Evolutionary conservation across 1,139 yeast species (phyloP).

Genomic region (Pichia sp.): DNA sequence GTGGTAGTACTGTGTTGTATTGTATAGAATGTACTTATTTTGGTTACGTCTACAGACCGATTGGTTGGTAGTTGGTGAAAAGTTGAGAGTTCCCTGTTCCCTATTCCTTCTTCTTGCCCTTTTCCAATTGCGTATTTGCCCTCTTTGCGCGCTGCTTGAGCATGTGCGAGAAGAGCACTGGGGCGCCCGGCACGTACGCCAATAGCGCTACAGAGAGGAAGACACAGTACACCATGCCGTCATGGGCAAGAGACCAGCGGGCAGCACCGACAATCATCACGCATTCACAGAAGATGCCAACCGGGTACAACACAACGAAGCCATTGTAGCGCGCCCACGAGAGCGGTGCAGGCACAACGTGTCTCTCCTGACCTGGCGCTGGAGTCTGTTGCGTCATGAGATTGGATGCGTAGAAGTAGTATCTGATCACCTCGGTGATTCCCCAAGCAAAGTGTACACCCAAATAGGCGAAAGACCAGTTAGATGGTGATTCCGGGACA

Average conservation of each 20-base stretch:
- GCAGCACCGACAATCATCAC: constrained; percentile 47
- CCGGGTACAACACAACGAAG: constrained; percentile 77
- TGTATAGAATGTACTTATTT: too few relatives aligned
- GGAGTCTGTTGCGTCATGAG: constrained; percentile 28
- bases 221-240: constrained; percentile 10
- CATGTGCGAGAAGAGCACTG: constrained; percentile 82
- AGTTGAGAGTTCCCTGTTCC: not conserved
- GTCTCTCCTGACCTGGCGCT: constrained; percentile 11
- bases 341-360: constrained; percentile 50
- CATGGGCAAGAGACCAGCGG: constrained; percentile 42
- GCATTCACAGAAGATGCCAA: constrained; percentile 85
- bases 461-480: constrained; percentile 49
- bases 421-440: constrained; percentile 81
- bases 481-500: constrained; percentile 65
- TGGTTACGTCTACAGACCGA: too few relatives aligned
- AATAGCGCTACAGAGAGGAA: constrained; percentile 31
- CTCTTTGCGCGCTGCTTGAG: constrained; percentile 55
- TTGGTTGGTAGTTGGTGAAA: too few relatives aligned
- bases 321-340: constrained; percentile 77
- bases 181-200: constrained; percentile 81
- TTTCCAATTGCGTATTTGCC: not conserved
- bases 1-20: too few relatives aligned
- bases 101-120: not conserved
- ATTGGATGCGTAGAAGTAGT: constrained; percentile 74
- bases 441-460: constrained; percentile 84